phyloP scores from a whole-genome alignment of 179 eudicot genomes.

The Spinacia oleracea region DNA sequence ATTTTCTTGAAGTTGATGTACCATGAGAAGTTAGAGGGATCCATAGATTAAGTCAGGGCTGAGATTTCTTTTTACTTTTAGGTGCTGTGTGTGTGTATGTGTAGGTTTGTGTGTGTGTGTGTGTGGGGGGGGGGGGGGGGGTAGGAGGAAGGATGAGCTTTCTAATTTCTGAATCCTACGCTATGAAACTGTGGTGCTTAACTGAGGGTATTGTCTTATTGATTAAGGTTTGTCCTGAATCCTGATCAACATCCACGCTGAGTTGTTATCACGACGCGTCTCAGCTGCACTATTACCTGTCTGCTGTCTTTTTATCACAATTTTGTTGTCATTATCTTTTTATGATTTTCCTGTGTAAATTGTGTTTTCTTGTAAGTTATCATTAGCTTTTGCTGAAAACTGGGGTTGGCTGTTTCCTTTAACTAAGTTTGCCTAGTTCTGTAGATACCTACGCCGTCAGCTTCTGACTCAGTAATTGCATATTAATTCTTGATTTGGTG shows the following conservation, averaged over 20 bases:
- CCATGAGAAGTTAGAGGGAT: no score
- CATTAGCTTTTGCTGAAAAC: not conserved
- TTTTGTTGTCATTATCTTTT: not conserved
- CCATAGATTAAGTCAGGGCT: no score
- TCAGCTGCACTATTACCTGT: not conserved
- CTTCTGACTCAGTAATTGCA: not conserved
- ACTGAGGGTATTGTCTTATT: no score
- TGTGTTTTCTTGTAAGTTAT: not conserved
- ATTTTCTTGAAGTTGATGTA: no score
- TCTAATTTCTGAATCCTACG: no score
- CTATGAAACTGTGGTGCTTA: not conserved
- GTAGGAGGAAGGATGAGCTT: not conserved
- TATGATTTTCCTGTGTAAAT: not conserved
- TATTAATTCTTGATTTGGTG: not conserved
- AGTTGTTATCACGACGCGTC: not conserved
- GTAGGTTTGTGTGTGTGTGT: no score
- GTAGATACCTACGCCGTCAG: not conserved
- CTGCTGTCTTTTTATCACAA: not conserved
- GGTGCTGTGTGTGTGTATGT: no score
- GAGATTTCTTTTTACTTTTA: no score
- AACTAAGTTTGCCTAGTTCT: not conserved
- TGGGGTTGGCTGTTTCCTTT: not conserved
- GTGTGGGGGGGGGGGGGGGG: no score
- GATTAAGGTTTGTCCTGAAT: no score
- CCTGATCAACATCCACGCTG: no score